These are phyloP conservation scores for Globisporangium viniferum DNA, from an alignment of 352 stramenopile genomes.

Conservation along the genomic window DNA sequence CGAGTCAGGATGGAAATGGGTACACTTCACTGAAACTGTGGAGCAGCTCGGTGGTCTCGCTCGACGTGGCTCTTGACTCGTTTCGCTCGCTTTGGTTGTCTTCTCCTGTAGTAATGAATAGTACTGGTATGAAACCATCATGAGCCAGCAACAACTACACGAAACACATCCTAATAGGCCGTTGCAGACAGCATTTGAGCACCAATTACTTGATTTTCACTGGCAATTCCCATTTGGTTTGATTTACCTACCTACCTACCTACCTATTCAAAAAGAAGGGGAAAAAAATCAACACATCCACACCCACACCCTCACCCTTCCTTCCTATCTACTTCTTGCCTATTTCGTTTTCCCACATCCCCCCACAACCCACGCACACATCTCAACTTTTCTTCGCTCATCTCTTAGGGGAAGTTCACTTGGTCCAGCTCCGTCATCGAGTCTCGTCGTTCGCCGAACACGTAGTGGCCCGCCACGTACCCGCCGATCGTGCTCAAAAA, in stretches of 20 bases:
- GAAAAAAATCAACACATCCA: background rate
- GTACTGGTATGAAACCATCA: background rate
- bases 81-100: background rate
- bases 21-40: background rate
- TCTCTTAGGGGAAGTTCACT: constrained; percentile 20
- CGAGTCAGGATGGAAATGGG: background rate
- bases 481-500: constrained; percentile 51
- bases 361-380: background rate
- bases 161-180: background rate
- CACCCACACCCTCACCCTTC: background rate
- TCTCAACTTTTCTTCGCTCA: background rate
- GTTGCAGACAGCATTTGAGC: background rate
- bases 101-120: background rate
- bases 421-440: constrained; percentile 25
- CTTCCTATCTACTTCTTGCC: background rate
- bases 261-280: background rate
- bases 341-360: background rate
- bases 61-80: background rate
- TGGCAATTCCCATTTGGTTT: background rate
- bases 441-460: constrained; percentile 65
- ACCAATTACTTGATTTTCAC: background rate
- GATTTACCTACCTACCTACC: background rate
- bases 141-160: too few relatives aligned
- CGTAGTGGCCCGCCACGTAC: constrained; percentile 62
- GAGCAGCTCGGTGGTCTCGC: background rate